Evolutionary conservation across 2,329 filamentous ascomycete genomes (phyloP).

Genomic region (Trichoderma pleuroti): DNA sequence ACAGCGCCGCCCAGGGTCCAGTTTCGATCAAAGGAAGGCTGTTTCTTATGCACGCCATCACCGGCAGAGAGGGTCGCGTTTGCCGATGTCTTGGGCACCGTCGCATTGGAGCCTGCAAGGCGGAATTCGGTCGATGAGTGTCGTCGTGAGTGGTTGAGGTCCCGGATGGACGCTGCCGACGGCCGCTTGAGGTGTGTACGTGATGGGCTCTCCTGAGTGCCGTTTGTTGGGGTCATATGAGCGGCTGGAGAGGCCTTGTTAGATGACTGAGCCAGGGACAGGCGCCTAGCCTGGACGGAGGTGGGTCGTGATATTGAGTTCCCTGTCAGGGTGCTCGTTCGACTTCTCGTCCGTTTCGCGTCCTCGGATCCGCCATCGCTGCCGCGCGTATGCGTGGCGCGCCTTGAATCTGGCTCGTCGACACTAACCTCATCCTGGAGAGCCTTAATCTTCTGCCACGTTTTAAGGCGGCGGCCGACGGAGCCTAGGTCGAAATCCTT

Average conservation of each 20-base stretch:
- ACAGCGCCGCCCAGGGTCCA: slow-evolving; percentile 61
- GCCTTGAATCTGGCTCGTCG: slow-evolving; percentile 39
- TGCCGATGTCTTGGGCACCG: slow-evolving; percentile 40
- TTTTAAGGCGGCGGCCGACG: slow-evolving; percentile 83
- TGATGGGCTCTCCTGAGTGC: slow-evolving; percentile 43
- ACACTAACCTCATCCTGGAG: slow-evolving; percentile 82
- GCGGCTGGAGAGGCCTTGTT: slow-evolving; percentile 43
- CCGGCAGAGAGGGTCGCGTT: slow-evolving; percentile 42
- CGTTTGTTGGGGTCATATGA: slow-evolving; percentile 37
- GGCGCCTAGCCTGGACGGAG: slow-evolving; percentile 46
- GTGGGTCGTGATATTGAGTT: slow-evolving; percentile 43
- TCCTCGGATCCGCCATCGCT: slow-evolving; percentile 59
- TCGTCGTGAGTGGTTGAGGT: slow-evolving; percentile 77
- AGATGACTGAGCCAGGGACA: slow-evolving; percentile 50
- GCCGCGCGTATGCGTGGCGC: slow-evolving; percentile 55
- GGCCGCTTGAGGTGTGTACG: slow-evolving; percentile 57
- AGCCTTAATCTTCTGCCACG: slow-evolving; percentile 93
- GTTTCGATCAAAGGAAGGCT: slow-evolving; percentile 66
- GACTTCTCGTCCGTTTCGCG: slow-evolving; percentile 47
- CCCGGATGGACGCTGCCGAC: slow-evolving; percentile 77
- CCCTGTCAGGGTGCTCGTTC: slow-evolving; percentile 54
- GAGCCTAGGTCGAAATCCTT: slow-evolving; percentile 93
- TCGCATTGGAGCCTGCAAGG: slow-evolving; percentile 28
- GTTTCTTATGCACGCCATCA: slow-evolving; percentile 55
- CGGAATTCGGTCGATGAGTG: slow-evolving; percentile 83